A percentile compares a stretch with the other conserved stretches of the same genome.
Conservation (phyloP, 78 protist genomes). For the Tieghemostelium lacteum region DNA sequence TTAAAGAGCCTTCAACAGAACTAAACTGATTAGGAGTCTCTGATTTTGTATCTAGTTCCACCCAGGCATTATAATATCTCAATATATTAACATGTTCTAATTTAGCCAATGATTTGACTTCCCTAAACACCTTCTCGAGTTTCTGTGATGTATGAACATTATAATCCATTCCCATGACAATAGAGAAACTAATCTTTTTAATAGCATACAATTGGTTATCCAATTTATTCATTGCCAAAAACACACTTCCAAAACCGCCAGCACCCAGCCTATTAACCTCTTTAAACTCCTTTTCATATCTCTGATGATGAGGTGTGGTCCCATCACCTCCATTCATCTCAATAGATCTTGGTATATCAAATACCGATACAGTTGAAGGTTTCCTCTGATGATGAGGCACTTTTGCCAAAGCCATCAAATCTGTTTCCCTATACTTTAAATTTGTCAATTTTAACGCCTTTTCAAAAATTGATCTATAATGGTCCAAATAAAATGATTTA, state of each 20-base stretch:
- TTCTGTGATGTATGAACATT: not conserved
- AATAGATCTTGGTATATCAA: not conserved
- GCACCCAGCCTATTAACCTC: conserved; percentile 21
- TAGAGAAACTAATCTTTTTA: conserved; percentile 36
- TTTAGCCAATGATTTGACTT: conserved; percentile 52
- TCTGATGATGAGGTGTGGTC: not conserved
- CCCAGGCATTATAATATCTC: conserved; percentile 61
- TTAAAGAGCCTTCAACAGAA: conserved; percentile 59
- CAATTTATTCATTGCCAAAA: conserved; percentile 3
- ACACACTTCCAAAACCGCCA: conserved; percentile 63
- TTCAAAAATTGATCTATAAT: conserved; percentile 31
- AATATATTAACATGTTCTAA: conserved; percentile 58
- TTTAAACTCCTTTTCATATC: conserved; percentile 47
- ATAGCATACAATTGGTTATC: conserved; percentile 40
- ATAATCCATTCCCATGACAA: not conserved
- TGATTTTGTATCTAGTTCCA: conserved; percentile 23
- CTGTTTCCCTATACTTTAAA: too few species aligned
- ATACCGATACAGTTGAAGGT: too few species aligned
- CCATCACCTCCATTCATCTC: not conserved
- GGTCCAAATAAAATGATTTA: conserved; percentile 34
- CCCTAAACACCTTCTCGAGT: conserved; percentile 36
- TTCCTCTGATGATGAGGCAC: too few species aligned
- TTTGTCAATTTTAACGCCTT: conserved; percentile 38
- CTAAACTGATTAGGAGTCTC: not conserved
- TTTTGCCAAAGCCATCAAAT: too few species aligned